Base-by-base conservation (phyloP, 768 basidiomycete species). In the Heimioporus sp. region DNA sequence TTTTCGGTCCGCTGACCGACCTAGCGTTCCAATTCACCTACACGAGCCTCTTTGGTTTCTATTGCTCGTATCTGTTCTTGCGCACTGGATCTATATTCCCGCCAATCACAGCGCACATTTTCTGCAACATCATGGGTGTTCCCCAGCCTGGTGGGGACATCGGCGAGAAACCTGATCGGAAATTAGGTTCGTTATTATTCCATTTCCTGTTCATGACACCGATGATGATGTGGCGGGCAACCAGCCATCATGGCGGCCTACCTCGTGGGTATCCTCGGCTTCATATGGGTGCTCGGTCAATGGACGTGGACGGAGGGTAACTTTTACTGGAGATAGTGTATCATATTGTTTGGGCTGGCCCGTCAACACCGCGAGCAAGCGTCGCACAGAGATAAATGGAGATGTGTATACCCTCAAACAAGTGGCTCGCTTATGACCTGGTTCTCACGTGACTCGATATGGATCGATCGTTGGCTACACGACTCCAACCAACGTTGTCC, bases 91-190 rank as follows among this genome's bases (percentile, higher is more conserved):
- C 92, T 5, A 71, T 98, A 52, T 68, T 87, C 30, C 87, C 93
- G 1, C 76, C 94, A 2, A 77, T 94, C 49, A 69, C 79, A 10
- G 83, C 92, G 0, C 97, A 99, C 64, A 72, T 88, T 1, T 96
- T 93, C 65, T 98, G 97, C 76, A 99, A 99, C 64, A 67, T 89
- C 45, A 95, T 98, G 91, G 95, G 95, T 1, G 61, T 98, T 28
- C 97, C 96, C 3, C 77, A 84, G 47, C 77, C 87, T 21, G 63
- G 56, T 0, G 68, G 73, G 30, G 91, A 93, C 52, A 61, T 90
- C 34, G 59, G 61, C 37, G 66, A 70, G 49, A 83, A 79, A 59
- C 84, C 84, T 0, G 62, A 70, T 20, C 72, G 74, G 53, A 82
- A 77, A 65, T 70, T 61, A 58, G 60, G 87, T 87, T 49, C 58